Evolutionary conservation across 192 early-diverging fungal genomes (phyloP).

Genomic region (Backusella morwellensis): DNA sequence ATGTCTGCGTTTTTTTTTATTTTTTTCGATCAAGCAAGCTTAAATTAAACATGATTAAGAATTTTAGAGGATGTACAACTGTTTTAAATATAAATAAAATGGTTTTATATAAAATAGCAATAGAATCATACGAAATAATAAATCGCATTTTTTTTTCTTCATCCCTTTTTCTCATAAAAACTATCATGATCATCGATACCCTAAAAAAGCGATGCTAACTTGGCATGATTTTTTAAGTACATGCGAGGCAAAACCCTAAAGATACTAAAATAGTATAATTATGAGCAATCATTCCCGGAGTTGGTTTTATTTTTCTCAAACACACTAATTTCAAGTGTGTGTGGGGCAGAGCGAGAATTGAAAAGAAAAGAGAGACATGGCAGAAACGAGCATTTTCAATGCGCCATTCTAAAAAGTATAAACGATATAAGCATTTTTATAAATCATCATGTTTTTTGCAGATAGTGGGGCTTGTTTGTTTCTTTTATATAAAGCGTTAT

Average conservation of each 20-base stretch:
- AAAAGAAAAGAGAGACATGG: no score
- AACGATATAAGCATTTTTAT: no score
- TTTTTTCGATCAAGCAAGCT: not conserved
- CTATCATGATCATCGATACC: not conserved
- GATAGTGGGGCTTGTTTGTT: no score
- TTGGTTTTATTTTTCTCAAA: not conserved
- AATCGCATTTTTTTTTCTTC: not conserved
- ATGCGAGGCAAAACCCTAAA: not conserved
- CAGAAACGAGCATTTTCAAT: no score
- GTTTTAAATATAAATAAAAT: no score
- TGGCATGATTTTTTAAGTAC: not conserved
- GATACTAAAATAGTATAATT: not conserved
- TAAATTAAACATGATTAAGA: not conserved
- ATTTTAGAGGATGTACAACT: not conserved
- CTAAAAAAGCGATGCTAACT: not conserved
- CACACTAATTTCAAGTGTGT: no score
- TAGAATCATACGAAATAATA: no score
- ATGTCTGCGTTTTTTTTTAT: not conserved
- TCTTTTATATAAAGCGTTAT: no score
- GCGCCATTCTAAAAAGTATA: no score
- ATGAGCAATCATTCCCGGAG: not conserved
- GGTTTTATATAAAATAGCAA: no score
- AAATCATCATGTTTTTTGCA: not conserved
- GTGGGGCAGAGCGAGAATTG: no score
- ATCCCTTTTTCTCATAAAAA: not conserved